Percentiles rank a stretch among this genome's conserved stretches.
These are phyloP conservation scores for Endocarpon pusillum DNA, from an alignment of 495 filamentous ascomycete species.

Conservation along the genomic window DNA sequence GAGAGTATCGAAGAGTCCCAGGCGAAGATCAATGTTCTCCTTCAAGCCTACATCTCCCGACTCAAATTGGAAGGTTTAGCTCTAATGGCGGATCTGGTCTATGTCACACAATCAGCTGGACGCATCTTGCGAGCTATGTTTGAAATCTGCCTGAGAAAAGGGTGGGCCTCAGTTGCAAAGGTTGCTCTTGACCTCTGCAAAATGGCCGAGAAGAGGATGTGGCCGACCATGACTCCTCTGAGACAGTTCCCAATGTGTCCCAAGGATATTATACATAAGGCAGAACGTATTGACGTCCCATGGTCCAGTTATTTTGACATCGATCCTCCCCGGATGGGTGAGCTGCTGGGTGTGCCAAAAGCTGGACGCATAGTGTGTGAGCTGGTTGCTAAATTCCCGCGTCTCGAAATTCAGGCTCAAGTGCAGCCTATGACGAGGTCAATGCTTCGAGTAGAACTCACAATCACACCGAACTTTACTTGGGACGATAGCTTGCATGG, in stretches of 20 bases:
- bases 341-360: slow-evolving; percentile 82
- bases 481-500: slow-evolving; percentile 91
- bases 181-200: slow-evolving; percentile 90
- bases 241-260: slow-evolving; percentile 76
- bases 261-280: slow-evolving; percentile 73
- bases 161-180: slow-evolving; percentile 88
- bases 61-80: slow-evolving; percentile 88
- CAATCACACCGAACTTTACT: slow-evolving; percentile 86
- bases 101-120: slow-evolving; percentile 93
- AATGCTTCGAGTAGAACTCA: slow-evolving; percentile 86
- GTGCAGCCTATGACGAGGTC: slow-evolving; percentile 90
- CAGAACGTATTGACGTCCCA: slow-evolving; percentile 85
- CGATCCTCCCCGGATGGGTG: slow-evolving; percentile 92
- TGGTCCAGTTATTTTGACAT: slow-evolving; percentile 91
- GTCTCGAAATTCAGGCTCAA: slow-evolving; percentile 78
- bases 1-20: slow-evolving; percentile 94
- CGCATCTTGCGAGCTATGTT: slow-evolving; percentile 92
- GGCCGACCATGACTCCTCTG: slow-evolving; percentile 94
- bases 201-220: slow-evolving; percentile 99
- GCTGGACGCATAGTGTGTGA: slow-evolving; percentile 72
- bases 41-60: slow-evolving; percentile 92
- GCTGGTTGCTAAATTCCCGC: slow-evolving; percentile 80
- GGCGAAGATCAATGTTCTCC: slow-evolving; percentile 96
- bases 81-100: slow-evolving; percentile 96
- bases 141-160: slow-evolving; percentile 89